phyloP scores from a whole-genome alignment of 192 early-diverging fungal genomes.

The Neocallimastix lanati region DNA sequence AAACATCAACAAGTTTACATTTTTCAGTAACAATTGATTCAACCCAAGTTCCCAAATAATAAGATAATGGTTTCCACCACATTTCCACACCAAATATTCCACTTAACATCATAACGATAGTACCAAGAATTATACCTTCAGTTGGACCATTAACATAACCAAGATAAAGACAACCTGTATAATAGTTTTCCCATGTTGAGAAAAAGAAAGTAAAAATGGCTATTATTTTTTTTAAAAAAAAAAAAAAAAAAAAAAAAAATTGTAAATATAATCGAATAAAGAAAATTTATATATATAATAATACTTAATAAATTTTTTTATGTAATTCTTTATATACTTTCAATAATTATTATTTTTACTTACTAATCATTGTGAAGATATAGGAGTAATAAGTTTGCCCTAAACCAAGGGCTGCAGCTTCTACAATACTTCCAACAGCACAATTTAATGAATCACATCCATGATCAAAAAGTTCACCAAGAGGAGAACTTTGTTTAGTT shows the following conservation, averaged over 20 bases:
- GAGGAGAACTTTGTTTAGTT: constrained; percentile 53
- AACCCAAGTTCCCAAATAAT: not conserved
- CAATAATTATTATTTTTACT: too few species aligned
- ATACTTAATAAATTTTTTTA: too few species aligned
- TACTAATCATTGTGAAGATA: not conserved
- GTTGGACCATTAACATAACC: constrained; percentile 78
- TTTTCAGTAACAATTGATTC: not conserved
- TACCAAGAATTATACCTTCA: constrained; percentile 60
- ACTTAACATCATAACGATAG: constrained; percentile 43
- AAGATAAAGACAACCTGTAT: constrained; percentile 67
- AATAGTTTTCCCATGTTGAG: constrained; percentile 80
- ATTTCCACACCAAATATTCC: constrained; percentile 16
- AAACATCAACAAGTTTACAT: not conserved
- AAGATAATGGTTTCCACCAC: not conserved
- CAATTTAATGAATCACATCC: constrained; percentile 77
- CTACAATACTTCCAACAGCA: constrained; percentile 51
- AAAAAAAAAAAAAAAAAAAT: too few species aligned
- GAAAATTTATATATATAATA: too few species aligned
- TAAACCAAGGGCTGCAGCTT: constrained; percentile 53
- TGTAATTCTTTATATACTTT: too few species aligned
- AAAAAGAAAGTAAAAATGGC: constrained; percentile 63
- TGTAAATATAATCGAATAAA: too few species aligned
- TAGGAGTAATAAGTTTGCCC: constrained; percentile 45
- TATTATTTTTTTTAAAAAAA: too few species aligned
- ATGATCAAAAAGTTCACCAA: constrained; percentile 83